Percentiles rank a stretch among this genome's conserved stretches.
Conservation (phyloP, 257 asterid genomes). For the Nicotiana knightiana region DNA sequence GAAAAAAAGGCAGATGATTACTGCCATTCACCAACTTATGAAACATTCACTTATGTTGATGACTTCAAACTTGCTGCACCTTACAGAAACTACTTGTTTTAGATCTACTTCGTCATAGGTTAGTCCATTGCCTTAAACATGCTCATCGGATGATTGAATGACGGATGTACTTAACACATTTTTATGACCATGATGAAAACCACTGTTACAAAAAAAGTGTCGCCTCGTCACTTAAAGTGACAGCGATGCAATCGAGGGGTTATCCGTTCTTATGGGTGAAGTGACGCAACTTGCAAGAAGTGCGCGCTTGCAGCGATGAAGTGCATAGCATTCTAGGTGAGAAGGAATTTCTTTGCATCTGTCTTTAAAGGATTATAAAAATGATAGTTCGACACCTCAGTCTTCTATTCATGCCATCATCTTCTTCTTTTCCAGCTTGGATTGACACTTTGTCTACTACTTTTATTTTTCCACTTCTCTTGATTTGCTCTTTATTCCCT, state of each 20-base stretch:
- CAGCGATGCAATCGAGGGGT: not conserved
- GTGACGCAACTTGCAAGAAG: too few relatives aligned
- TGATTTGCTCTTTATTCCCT: too few relatives aligned
- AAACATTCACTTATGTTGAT: not conserved
- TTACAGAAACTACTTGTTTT: not conserved
- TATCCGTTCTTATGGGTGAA: too few relatives aligned
- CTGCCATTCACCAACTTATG: not conserved
- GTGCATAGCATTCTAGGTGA: too few relatives aligned
- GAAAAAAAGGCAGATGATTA: not conserved
- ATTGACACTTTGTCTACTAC: too few relatives aligned
- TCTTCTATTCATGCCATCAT: too few relatives aligned
- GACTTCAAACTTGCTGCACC: not conserved
- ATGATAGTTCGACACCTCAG: too few relatives aligned
- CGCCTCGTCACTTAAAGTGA: not conserved
- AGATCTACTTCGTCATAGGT: not conserved
- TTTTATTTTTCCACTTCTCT: too few relatives aligned
- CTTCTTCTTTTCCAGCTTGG: too few relatives aligned
- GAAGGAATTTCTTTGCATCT: too few relatives aligned
- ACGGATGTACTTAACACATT: not conserved
- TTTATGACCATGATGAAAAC: not conserved
- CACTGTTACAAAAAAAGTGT: not conserved
- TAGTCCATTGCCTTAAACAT: not conserved
- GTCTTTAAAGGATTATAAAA: too few relatives aligned
- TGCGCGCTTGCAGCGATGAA: too few relatives aligned
- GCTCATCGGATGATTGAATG: not conserved